Base-by-base conservation (phyloP, 768 basidiomycete species). In the Boletus huronensis region DNA sequence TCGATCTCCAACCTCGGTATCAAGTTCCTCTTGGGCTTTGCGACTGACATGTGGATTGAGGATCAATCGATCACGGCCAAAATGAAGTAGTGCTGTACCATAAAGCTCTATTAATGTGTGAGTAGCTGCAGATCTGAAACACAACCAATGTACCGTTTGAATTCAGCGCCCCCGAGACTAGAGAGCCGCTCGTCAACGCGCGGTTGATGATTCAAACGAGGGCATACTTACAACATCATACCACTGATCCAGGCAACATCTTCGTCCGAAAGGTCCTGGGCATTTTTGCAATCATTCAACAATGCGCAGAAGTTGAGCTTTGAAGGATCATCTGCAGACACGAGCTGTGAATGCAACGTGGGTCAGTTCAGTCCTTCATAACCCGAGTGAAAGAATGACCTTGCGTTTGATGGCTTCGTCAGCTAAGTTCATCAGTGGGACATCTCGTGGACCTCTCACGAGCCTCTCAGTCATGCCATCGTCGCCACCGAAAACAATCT, bases 221-320 rank as follows among this genome's bases (percentile, higher is more conserved):
- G n/a, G 13, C 17, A 5, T 26, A 21, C 40, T 42, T 43, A 53
- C 55, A 57, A 57, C 28, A 48, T 57, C 46, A 47, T 42, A 9
- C 51, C 55, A 9, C 51, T 48, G 6, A 48, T 53, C 55, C 55
- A 56, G 5, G 55, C 55, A 32, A 57, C 55, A 32, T 53, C 55
- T 29, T 53, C 55, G 29, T 57, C 55, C 7, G 51, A 53, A 10
- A 56, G 46, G 13, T 34, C 29, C 28, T 48, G 35, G 13, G 21
- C 25, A 17, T 43, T 19, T 42, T 57, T 57, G 6, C 46, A 39
- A 14, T 53, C 52, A 31, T 57, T 53, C 28, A 57, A 28, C 19
- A 26, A 5, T 5, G 50, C 51, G 10, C 55, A 56, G 34, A 56
- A 53, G 45, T 48, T 56, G 31, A 42, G 28, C 25, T 32, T 53